Conservation (phyloP, 179 eudicot species). For the Heliamphora pulchella region DNA sequence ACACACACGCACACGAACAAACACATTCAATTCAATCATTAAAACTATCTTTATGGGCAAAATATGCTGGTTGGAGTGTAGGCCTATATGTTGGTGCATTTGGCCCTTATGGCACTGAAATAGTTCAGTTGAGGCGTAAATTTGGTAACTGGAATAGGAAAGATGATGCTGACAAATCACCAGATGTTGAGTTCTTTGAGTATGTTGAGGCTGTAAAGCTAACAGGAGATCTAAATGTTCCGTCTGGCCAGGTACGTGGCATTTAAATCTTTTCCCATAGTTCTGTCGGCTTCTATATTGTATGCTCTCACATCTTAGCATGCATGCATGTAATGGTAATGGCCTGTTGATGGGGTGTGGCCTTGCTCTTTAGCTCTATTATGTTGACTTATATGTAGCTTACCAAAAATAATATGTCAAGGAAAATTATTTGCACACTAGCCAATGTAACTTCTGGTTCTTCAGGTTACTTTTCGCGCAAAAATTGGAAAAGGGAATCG, state of each 20-base stretch:
- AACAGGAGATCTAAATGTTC: constrained; percentile 91
- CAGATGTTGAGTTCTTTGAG: constrained; percentile 85
- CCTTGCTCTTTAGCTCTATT: neutral
- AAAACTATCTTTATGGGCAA: neutral
- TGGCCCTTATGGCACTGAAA: constrained; percentile 91
- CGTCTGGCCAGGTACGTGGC: constrained; percentile 83
- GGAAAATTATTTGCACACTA: neutral
- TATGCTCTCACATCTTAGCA: neutral
- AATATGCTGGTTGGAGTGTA: constrained; percentile 24
- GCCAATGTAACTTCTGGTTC: neutral
- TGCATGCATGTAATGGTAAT: neutral
- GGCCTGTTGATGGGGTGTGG: neutral
- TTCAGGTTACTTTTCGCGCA: constrained; percentile 87
- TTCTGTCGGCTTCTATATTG: neutral
- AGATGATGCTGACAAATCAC: constrained; percentile 41
- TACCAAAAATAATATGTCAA: too few species aligned
- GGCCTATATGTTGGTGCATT: constrained; percentile 95
- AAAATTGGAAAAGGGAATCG: constrained; percentile 76
- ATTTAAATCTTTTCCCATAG: neutral
- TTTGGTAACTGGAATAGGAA: constrained; percentile 80
- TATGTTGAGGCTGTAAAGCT: constrained; percentile 99
- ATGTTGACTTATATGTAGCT: neutral
- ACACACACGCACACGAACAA: neutral
- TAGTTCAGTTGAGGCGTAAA: constrained; percentile 86
- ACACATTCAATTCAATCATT: neutral